A percentile compares a stretch with the other conserved stretches of the same genome.
phyloP scores from a whole-genome alignment of 2,329 filamentous ascomycete species.

The Zalaria sp. region DNA sequence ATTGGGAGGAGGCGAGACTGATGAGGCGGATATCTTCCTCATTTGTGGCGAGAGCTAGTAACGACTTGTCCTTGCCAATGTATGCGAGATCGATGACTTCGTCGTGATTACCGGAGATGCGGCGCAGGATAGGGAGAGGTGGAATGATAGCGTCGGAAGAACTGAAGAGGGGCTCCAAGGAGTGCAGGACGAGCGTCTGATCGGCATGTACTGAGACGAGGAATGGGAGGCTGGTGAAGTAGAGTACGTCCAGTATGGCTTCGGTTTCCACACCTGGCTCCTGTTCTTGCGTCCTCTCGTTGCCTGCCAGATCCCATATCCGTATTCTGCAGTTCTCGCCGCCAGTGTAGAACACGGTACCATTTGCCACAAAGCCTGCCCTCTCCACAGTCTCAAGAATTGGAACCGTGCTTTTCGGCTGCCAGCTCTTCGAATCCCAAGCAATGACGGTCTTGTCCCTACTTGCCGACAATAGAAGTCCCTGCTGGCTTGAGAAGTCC shows the following conservation, averaged over 20 bases:
- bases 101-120: conserved; percentile 92
- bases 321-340: conserved; percentile 72
- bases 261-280: conserved; percentile 43
- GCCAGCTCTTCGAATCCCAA: conserved; percentile 84
- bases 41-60: conserved; percentile 86
- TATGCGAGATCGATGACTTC: conserved; percentile 94
- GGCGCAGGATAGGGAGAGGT: conserved; percentile 49
- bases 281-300: conserved; percentile 68
- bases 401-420: conserved; percentile 63
- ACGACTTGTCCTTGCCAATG: conserved; percentile 62
- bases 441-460: conserved; percentile 89
- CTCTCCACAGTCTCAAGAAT: conserved; percentile 76
- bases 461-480: conserved; percentile 67
- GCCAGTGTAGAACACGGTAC: conserved; percentile 64
- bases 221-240: conserved; percentile 50
- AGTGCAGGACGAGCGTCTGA: conserved; percentile 71
- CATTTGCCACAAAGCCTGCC: conserved; percentile 62
- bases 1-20: conserved; percentile 40
- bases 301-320: conserved; percentile 67
- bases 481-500: conserved; percentile 63
- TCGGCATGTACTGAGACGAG: conserved; percentile 77
- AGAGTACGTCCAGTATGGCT: conserved; percentile 58
- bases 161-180: conserved; percentile 29
- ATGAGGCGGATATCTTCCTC: conserved; percentile 85
- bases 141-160: conserved; percentile 27